Evolutionary conservation across 768 basidiomycete species (phyloP).

Genomic region (Mycena latifolia): DNA sequence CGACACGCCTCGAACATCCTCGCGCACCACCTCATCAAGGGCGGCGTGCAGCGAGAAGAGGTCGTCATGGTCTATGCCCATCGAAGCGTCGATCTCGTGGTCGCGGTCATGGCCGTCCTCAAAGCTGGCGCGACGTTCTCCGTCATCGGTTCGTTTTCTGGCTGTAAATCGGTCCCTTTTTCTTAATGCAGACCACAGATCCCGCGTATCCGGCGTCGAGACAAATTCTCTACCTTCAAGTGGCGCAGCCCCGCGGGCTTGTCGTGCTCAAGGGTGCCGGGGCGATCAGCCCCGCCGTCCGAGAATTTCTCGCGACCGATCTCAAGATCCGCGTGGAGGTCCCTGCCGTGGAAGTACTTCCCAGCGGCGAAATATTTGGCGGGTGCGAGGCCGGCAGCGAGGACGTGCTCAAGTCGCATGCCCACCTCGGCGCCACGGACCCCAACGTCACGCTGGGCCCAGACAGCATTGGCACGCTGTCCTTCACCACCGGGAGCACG

Average conservation of each 20-base stretch:
- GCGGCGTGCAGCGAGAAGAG: constrained; percentile 91
- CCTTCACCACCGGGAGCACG: constrained; percentile 97
- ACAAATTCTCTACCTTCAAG: constrained; percentile 93
- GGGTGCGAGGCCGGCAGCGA: constrained; percentile 58
- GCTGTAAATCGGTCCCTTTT: background rate
- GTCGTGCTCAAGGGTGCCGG: constrained; percentile 94
- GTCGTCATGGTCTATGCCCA: constrained; percentile 99
- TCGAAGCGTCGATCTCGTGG: constrained; percentile 94
- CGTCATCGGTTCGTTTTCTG: constrained; percentile 82
- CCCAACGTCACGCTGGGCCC: constrained; percentile 92
- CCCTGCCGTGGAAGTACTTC: constrained; percentile 84
- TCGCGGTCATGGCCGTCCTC: constrained; percentile 96
- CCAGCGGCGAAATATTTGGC: constrained; percentile 74
- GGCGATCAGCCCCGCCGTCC: constrained; percentile 80
- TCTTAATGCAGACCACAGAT: constrained; percentile 63
- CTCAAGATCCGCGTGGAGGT: constrained; percentile 92
- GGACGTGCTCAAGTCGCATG: constrained; percentile 74
- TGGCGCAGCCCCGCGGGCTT: constrained; percentile 92
- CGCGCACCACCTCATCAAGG: constrained; percentile 88
- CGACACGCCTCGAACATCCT: constrained; percentile 89
- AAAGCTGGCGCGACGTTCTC: constrained; percentile 98
- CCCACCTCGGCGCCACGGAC: constrained; percentile 72
- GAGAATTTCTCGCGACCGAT: constrained; percentile 83
- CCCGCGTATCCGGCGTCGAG: constrained; percentile 96
- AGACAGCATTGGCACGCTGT: constrained; percentile 93